Base-by-base conservation (phyloP, 305 asterid genomes). In the Fraxinus sp. region DNA sequence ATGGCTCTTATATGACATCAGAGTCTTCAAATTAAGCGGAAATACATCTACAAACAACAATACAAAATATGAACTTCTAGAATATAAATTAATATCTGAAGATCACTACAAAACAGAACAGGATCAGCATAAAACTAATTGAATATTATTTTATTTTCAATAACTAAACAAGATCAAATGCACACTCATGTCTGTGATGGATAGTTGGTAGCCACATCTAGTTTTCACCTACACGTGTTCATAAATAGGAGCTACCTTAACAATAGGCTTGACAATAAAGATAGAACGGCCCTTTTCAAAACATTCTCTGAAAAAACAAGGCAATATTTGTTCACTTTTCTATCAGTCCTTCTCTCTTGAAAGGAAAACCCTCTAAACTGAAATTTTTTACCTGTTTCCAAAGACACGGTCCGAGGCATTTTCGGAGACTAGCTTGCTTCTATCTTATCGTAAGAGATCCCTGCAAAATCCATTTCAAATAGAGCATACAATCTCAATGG, bases 1-100 rank as follows among this genome's bases (percentile, higher is more conserved):
- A 57, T 77, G 52, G 76, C 30, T 41, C 24, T 36, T 57, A 57
- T 66, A 68, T 39, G 66, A 68, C 80, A 85, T 64, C 75, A 79
- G 73, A 55, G 52, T 33, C 62, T 33, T 36, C 22, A 74, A 8
- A 32, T 24, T 57, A 71, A 71, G 76, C 13, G 76, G 76, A 71
- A 30, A 71, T 32, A 71, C 22, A 70, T 30, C 13, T 22, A 64
- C 35, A 14, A 32, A 32, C 22, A 71, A 32, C 44, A 32, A 30
- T 28, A 70, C 4, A 0, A 33, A 70, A 70, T 30, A 35, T 5
- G 39, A 16, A 13, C 44, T 71, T 64, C 1, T 33, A 77, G 16
- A 16, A 55, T 57, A 44, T 80, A 62, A 62, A 41, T 37, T 37
- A 68, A 35, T 9, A 57, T 10, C 46, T 52, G 16, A 18, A 84